Percentiles rank a stretch among this genome's conserved stretches.
Conservation (phyloP, 768 basidiomycete genomes). For the Termitomyces sp. region DNA sequence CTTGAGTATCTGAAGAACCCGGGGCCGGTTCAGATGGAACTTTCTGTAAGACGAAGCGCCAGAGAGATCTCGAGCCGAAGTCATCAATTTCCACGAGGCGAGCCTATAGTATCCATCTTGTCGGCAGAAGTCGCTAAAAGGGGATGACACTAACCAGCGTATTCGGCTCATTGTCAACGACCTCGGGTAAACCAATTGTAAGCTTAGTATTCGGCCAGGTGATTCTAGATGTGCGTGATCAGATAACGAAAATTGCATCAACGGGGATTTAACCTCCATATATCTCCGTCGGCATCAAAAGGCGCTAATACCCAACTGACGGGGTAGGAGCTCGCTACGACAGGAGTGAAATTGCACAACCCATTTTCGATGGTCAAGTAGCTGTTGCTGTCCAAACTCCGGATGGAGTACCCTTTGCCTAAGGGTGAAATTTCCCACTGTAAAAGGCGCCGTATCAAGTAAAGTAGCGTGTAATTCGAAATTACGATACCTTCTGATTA, state of each 20-base stretch:
- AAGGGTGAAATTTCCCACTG: constrained; percentile 27
- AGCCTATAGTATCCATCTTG: not conserved
- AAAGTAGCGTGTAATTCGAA: too few relatives aligned
- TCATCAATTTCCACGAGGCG: not conserved
- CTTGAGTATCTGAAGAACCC: not conserved
- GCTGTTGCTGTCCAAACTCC: constrained; percentile 18
- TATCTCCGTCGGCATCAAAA: constrained; percentile 6
- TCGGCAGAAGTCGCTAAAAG: not conserved
- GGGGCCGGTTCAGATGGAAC: not conserved
- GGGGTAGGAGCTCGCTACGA: constrained; percentile 25
- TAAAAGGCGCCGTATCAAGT: not conserved
- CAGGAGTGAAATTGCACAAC: constrained; percentile 9
- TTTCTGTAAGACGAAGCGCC: not conserved
- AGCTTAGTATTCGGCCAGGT: not conserved
- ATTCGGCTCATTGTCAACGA: not conserved
- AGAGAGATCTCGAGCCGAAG: not conserved
- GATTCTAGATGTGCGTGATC: not conserved
- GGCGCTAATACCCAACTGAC: constrained; percentile 27
- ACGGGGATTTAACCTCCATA: constrained; percentile 16
- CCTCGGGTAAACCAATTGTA: not conserved
- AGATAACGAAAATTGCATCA: not conserved
- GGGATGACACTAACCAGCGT: not conserved
- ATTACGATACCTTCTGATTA: constrained; percentile 24
- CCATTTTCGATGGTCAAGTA: constrained; percentile 26
- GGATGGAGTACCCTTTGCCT: constrained; percentile 28